Base-by-base conservation (phyloP, 495 filamentous ascomycete species). In the Lasiosphaeria hispida region DNA sequence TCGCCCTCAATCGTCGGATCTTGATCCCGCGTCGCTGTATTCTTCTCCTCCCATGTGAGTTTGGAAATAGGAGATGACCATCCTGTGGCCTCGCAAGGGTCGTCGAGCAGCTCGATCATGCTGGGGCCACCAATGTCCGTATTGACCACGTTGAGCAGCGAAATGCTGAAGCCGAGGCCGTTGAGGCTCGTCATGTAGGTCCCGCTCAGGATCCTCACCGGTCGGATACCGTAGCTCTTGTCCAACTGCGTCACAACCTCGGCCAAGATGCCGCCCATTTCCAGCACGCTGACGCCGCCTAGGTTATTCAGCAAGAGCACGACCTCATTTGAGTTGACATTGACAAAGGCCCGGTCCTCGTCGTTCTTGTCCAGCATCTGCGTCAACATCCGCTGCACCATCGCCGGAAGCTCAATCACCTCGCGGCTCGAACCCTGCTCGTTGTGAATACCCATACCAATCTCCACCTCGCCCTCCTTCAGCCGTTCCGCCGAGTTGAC, bases 371-470 rank as follows among this genome's bases (percentile, higher is more conserved):
- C 88, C 51, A 98, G 79, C 59, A 97, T 75, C 68, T 96, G 89
- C 52, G 72, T 73, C 30, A 98, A 78, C 89, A 98, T 94, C 42
- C 74, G 87, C 58, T 77, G 72, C 43, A 97, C 87, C 48, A 96
- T 75, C 59, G 84, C 82, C 2, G 83, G 79, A 17, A 97, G 75
- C 59, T 84, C 79, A 4, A 85, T 78, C 17, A 71, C 74, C 58
- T 85, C 88, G 44, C 88, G 80, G 64, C 86, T 88, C 11, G 85
- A 92, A 1, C 94, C 94, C 0, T 89, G 83, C 73, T 98, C 94
- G 68, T 98, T 98, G 72, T 98, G 94, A 70, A 97, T 97, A 10
- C 94, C 94, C 94, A 97, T 98, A 14, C 94, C 94, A 63, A 98
- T 80, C 76, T 98, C 94, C 17, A 96, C 85, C 75, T 97, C 88